Conservation (phyloP, 441 rosid species). For the Adansonia gregorii region DNA sequence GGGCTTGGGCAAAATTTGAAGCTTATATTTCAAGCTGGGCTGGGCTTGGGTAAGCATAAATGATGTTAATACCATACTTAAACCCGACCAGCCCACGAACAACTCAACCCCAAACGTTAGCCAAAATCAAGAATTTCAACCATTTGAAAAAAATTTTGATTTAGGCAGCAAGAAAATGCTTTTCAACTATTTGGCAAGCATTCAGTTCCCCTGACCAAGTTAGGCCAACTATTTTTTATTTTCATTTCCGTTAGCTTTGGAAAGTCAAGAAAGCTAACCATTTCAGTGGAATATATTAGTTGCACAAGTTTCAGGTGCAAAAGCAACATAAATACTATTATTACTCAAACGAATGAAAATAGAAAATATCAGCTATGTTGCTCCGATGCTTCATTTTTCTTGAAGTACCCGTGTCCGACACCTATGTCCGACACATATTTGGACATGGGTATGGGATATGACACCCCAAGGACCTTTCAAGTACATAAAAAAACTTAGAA, state of each 20-base stretch:
- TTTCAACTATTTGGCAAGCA: slow-evolving; percentile 7
- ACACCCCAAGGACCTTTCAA: too few relatives aligned
- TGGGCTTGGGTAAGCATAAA: too few relatives aligned
- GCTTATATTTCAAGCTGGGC: too few relatives aligned
- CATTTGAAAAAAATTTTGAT: slow-evolving; percentile 7
- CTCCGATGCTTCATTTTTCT: too few relatives aligned
- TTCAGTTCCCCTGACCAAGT: slow-evolving; percentile 5
- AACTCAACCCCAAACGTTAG: background rate
- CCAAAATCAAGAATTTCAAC: slow-evolving; percentile 14
- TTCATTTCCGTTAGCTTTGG: slow-evolving; percentile 8
- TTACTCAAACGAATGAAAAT: slow-evolving; percentile 19
- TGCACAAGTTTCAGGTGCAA: slow-evolving; percentile 2
- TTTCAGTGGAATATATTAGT: slow-evolving; percentile 1
- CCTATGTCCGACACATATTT: too few relatives aligned
- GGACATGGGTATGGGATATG: too few relatives aligned
- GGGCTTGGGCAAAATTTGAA: too few relatives aligned
- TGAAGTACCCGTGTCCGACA: too few relatives aligned
- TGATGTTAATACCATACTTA: too few relatives aligned
- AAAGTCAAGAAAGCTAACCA: background rate
- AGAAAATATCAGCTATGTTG: background rate
- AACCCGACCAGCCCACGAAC: too few relatives aligned
- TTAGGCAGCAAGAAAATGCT: slow-evolving; percentile 1
- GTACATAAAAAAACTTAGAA: too few relatives aligned
- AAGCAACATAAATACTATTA: background rate
- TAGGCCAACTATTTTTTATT: background rate